Evolutionary conservation across 176 grass and related monocot genomes (phyloP), one percentile per base, ranked within the genome.

Genomic region (Eleusine coracana): DNA sequence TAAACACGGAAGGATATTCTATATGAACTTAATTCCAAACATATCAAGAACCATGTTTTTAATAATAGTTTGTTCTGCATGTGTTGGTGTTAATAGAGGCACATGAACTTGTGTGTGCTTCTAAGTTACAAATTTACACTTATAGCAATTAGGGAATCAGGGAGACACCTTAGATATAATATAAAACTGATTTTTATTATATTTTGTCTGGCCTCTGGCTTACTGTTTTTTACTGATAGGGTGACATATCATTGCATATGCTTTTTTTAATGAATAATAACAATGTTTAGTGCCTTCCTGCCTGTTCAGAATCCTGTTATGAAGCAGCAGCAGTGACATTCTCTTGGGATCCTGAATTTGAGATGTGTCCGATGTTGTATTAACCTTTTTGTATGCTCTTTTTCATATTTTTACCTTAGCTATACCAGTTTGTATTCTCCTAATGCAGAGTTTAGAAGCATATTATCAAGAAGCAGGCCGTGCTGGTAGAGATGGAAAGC

Each of bases 381-480:
- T 73, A 39, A 28, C n/a, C 36, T 48, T 76, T 77, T 6, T 45
- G 75, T 82, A 41, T 75, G 38, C 52, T 83, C 45, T 79, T 54
- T 76, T 76, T 86, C 1, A 56, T 60, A 81, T 69, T 80, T 80
- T 66, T 86, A 7, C 73, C 25, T 93, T 70, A 89, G 25, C 77
- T 66, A 50, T 78, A 48, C 64, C 68, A 63, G 29, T 83, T 38
- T 29, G 16, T 59, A 66, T 27, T 86, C 86, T 68, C 69, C 80
- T 81, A 42, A 45, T 89, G 10, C 86, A 97, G 96, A 98, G 92
- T 89, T 88, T 98, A 88, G 96, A 98, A 89, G 96, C 96, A 72
- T 98, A 98, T 90, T 98, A 93, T 84, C 96, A 98, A 90, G 92
- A 98, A 93, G 90, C 92, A 72, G 96, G 96, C 28, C 88, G 96